Evolutionary conservation across 2,329 filamentous ascomycete species (phyloP), one percentile per base, ranked within the genome.

Genomic region (Penicillium sp.): DNA sequence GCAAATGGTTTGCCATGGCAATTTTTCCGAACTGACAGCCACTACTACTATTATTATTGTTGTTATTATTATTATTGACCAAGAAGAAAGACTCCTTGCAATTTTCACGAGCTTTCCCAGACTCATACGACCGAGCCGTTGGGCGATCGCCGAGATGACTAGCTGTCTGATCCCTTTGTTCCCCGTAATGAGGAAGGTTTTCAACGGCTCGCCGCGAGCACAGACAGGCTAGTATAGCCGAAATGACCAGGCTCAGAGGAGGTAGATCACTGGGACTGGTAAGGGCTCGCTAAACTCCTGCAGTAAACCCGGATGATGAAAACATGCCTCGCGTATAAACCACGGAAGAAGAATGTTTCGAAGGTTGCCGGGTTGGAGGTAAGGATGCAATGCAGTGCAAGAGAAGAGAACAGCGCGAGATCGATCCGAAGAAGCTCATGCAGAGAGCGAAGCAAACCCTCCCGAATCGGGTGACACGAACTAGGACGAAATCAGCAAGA

Each of bases 401-500:
- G 23, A 50, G 6, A 5, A 50, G 17, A 55, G n/a, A 17, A 56
- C 31, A 38, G 13, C 19, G 44, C 51, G 51, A 45, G 15, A 45
- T 45, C 29, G 6, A 26, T 54, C 35, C 26, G 44, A 17, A 54
- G 41, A 21, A 21, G 38, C 41, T 26, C 41, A 58, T 58, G 49
- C 54, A 54, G 19, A 58, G 49, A 29, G n/a, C 15, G 44, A 53
- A 50, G 17, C 48, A 51, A 57, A 56, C 29, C 35, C 19, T 19
- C 26, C 55, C 47, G 44, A 49, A 38, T n/a, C 30, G 23, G n/a
- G 48, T 61, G 58, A 56, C 48, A 50, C 38, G 50, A 47, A 57
- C 50, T 61, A 64, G 30, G 35, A 56, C 62, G 29, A 30, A 54
- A 48, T 9, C 35, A 56, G 58, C 57, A 61, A 58, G 44, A 49